Percentiles rank a stretch among this genome's conserved stretches.
Conservation (phyloP, 2,329 filamentous ascomycete species). For the Colletotrichum lentis region DNA sequence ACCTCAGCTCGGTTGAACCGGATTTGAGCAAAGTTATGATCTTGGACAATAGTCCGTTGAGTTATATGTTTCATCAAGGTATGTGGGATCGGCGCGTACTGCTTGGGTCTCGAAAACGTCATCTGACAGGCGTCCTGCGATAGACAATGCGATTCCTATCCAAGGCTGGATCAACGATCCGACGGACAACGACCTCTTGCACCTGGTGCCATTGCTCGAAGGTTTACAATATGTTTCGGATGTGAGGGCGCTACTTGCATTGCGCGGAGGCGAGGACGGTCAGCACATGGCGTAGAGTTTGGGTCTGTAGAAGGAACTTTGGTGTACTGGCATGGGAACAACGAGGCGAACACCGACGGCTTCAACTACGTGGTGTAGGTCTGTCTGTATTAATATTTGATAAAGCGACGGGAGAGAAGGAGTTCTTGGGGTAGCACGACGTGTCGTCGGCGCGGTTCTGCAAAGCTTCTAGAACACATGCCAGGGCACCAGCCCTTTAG, state of each 20-base stretch:
- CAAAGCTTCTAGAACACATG: conserved; percentile 16
- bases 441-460: background rate
- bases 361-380: conserved; percentile 30
- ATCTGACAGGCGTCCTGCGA: conserved; percentile 7
- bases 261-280: conserved; percentile 84
- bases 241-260: conserved; percentile 86
- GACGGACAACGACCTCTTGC: conserved; percentile 92
- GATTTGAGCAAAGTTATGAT: conserved; percentile 99
- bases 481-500: conserved; percentile 14
- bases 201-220: conserved; percentile 90
- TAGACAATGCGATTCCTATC: conserved; percentile 98
- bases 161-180: conserved; percentile 99
- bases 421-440: conserved; percentile 6
- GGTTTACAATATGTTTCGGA: conserved; percentile 96
- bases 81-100: conserved; percentile 45
- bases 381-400: conserved; percentile 37
- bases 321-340: conserved; percentile 35
- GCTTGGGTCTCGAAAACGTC: background rate
- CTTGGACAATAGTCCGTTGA: conserved; percentile 96
- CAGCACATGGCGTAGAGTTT: conserved; percentile 60
- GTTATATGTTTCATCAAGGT: conserved; percentile 99
- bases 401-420: background rate
- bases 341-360: conserved; percentile 28
- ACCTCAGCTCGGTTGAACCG: conserved; percentile 93
- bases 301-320: conserved; percentile 22